phyloP scores from a whole-genome alignment of 2,329 filamentous ascomycete genomes.

The Fusarium pseudonygamai region DNA sequence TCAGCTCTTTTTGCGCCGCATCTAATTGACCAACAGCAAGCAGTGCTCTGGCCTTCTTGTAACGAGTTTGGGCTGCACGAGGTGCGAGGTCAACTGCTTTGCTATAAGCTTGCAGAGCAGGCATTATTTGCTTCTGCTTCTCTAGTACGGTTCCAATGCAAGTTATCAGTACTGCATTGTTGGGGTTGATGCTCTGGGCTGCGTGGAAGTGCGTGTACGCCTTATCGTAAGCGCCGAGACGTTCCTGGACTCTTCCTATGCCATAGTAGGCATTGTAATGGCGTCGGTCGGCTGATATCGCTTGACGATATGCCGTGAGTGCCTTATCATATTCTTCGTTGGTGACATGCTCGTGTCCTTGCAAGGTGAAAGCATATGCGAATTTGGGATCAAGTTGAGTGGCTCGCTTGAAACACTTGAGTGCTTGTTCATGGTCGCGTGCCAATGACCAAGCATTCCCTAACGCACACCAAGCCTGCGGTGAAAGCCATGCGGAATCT shows the following conservation, averaged over 20 bases:
- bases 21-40: constrained; percentile 78
- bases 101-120: constrained; percentile 82
- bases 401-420: constrained; percentile 93
- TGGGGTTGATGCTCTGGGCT: constrained; percentile 89
- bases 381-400: constrained; percentile 91
- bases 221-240: constrained; percentile 88
- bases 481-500: constrained; percentile 86
- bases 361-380: constrained; percentile 93
- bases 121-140: constrained; percentile 82
- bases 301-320: constrained; percentile 83
- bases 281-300: constrained; percentile 84
- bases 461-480: constrained; percentile 94
- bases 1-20: constrained; percentile 81
- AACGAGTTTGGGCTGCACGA: constrained; percentile 81
- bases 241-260: constrained; percentile 83
- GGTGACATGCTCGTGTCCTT: constrained; percentile 93
- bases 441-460: constrained; percentile 95
- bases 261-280: constrained; percentile 99
- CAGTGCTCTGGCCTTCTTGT: constrained; percentile 90
- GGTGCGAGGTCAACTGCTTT: constrained; percentile 86
- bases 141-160: constrained; percentile 92
- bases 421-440: constrained; percentile 91
- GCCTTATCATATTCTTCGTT: constrained; percentile 99
- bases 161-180: constrained; percentile 90
- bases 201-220: constrained; percentile 92